Evolutionary conservation across 345 rosid genomes (phyloP).

Genomic region (Excoecaria agallocha): DNA sequence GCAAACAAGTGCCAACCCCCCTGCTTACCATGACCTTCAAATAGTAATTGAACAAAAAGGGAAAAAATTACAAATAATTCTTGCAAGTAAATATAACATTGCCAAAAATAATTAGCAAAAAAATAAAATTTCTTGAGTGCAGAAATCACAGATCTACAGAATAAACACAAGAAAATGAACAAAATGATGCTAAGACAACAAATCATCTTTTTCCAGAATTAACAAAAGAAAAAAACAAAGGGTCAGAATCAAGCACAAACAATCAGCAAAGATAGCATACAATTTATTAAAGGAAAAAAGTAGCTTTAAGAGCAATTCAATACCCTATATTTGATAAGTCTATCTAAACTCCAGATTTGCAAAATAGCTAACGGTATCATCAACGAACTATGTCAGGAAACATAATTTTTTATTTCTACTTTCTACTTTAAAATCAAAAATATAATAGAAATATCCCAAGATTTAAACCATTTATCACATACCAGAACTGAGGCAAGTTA

Average conservation of each 20-base stretch:
- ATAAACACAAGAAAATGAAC: not conserved
- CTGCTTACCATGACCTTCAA: conserved; percentile 90
- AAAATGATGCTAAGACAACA: not conserved
- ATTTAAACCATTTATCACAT: not conserved
- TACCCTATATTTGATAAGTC: not conserved
- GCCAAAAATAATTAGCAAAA: too few relatives aligned
- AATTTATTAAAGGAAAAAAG: not conserved
- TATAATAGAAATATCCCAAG: not conserved
- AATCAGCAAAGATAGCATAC: not conserved
- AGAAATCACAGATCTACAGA: conserved; percentile 10
- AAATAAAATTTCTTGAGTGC: not conserved
- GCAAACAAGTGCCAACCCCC: conserved; percentile 67
- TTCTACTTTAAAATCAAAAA: not conserved
- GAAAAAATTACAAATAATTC: conserved; percentile 22
- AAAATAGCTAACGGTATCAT: not conserved
- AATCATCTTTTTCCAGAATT: not conserved
- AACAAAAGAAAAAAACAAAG: not conserved
- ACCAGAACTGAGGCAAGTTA: not conserved
- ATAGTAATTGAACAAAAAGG: conserved; percentile 32
- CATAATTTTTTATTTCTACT: not conserved
- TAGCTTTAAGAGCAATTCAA: not conserved
- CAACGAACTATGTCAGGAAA: not conserved
- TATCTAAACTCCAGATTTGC: conserved; percentile 2
- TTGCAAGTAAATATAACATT: not conserved
- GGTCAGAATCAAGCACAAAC: not conserved